Conservation (phyloP, 1,284 basidiomycete species). For the Naganishia sp. region DNA sequence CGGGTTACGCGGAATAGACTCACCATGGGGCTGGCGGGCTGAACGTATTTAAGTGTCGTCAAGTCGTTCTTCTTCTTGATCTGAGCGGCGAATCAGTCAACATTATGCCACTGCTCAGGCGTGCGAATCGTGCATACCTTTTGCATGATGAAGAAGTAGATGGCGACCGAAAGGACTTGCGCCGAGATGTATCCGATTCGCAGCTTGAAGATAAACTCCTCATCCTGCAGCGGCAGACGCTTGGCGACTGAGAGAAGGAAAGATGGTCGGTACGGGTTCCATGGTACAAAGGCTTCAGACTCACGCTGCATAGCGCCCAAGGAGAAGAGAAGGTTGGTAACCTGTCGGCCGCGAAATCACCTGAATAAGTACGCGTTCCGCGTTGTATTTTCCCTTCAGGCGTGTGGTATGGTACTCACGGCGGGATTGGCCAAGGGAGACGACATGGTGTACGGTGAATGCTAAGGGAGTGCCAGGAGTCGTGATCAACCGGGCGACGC, state of each 20-base stretch:
- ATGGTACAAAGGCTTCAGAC: constrained; percentile 35
- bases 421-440: constrained; percentile 50
- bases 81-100: constrained; percentile 53
- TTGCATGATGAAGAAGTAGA: constrained; percentile 49
- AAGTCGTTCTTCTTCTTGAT: constrained; percentile 93
- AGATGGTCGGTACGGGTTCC: neutral
- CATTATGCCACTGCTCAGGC: neutral
- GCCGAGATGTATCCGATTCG: constrained; percentile 78
- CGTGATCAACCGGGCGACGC: neutral
- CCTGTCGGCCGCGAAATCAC: constrained; percentile 36
- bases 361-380: neutral
- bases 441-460: constrained; percentile 26
- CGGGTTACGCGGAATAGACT: constrained; percentile 57
- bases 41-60: constrained; percentile 86
- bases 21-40: constrained; percentile 56
- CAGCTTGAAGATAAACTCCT: constrained; percentile 76
- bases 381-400: neutral
- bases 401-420: constrained; percentile 4
- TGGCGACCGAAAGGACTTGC: constrained; percentile 52
- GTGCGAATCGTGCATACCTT: constrained; percentile 36
- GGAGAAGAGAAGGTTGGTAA: constrained; percentile 75
- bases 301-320: constrained; percentile 85
- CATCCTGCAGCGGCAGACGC: constrained; percentile 88
- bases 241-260: constrained; percentile 64
- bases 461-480: neutral